Evolutionary conservation across 257 asterid genomes (phyloP).

Genomic region (Solanum rostratum): DNA sequence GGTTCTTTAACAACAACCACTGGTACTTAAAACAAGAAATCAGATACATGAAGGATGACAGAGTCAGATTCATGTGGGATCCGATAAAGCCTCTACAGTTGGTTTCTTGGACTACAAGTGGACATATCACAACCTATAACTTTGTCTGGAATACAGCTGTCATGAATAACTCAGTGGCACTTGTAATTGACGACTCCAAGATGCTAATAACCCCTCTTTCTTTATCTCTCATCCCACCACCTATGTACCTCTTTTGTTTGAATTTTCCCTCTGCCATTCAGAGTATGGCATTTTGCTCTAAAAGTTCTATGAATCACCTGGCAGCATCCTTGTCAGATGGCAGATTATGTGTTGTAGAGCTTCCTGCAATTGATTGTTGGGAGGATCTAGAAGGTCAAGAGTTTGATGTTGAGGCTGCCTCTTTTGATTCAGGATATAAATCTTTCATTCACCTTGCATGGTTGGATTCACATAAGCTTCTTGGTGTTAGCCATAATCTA

Average conservation of each 20-base stretch:
- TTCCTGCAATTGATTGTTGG: slow-evolving; percentile 74
- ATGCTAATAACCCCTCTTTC: slow-evolving; percentile 70
- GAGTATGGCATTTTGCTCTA: slow-evolving; percentile 34
- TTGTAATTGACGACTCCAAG: slow-evolving; percentile 75
- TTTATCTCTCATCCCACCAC: slow-evolving; percentile 80
- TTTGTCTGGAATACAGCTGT: slow-evolving; percentile 87
- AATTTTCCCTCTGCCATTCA: slow-evolving; percentile 61
- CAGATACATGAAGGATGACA: slow-evolving; percentile 55
- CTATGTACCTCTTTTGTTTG: slow-evolving; percentile 59
- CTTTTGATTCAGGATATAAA: slow-evolving; percentile 24
- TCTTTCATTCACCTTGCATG: slow-evolving; percentile 53
- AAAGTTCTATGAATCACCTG: slow-evolving; percentile 36
- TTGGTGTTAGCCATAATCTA: slow-evolving; percentile 27
- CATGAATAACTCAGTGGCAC: slow-evolving; percentile 60
- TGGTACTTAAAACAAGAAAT: slow-evolving; percentile 93
- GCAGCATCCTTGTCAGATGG: slow-evolving; percentile 85
- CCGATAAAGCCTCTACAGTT: slow-evolving; percentile 55
- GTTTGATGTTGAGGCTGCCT: slow-evolving; percentile 45
- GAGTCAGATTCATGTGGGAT: slow-evolving; percentile 73
- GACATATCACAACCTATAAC: slow-evolving; percentile 45
- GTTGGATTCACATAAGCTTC: slow-evolving; percentile 67
- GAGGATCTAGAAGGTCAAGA: slow-evolving; percentile 78
- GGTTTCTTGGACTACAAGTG: slow-evolving; percentile 67
- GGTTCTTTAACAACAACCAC: slow-evolving; percentile 81
- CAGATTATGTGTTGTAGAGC: slow-evolving; percentile 66